A percentile compares a stretch with the other conserved stretches of the same genome.
Conservation (phyloP, 2,329 filamentous ascomycete species). For the Alternaria longipes region DNA sequence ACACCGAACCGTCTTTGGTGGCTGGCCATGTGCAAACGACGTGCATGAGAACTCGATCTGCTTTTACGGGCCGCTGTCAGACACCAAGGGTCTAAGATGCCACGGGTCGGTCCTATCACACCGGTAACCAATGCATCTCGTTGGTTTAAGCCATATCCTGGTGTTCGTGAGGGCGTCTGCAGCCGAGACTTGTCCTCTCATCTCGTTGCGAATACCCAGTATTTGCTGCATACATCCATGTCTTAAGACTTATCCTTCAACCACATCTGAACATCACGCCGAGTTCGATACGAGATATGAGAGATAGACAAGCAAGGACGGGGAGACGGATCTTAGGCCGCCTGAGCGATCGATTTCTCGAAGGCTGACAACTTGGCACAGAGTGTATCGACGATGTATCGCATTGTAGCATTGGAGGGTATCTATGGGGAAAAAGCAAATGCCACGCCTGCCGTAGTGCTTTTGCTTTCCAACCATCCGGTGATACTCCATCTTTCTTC, state of each 20-base stretch:
- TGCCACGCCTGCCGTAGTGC: not conserved
- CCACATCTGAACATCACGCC: not conserved
- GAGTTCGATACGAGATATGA: not conserved
- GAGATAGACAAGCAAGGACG: not conserved
- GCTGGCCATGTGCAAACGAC: not conserved
- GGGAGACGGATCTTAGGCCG: not conserved
- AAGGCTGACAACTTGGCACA: not conserved
- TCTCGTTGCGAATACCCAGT: constrained; percentile 61
- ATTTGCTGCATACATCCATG: not conserved
- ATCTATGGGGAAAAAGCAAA: too few relatives aligned
- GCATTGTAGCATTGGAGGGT: not conserved
- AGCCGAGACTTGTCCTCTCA: constrained; percentile 77
- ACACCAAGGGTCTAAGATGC: not conserved
- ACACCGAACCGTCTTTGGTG: constrained; percentile 1
- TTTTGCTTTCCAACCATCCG: not conserved
- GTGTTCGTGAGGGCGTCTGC: not conserved
- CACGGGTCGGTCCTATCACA: not conserved
- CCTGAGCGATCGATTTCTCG: not conserved
- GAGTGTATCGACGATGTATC: not conserved
- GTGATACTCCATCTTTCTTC: not conserved
- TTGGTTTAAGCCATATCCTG: not conserved
- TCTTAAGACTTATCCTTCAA: not conserved
- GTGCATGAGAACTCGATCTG: not conserved
- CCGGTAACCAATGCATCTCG: not conserved
- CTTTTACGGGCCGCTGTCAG: constrained; percentile 4